Conservation (phyloP, 2,329 filamentous ascomycete species). For the Hyphodiscus sp. region DNA sequence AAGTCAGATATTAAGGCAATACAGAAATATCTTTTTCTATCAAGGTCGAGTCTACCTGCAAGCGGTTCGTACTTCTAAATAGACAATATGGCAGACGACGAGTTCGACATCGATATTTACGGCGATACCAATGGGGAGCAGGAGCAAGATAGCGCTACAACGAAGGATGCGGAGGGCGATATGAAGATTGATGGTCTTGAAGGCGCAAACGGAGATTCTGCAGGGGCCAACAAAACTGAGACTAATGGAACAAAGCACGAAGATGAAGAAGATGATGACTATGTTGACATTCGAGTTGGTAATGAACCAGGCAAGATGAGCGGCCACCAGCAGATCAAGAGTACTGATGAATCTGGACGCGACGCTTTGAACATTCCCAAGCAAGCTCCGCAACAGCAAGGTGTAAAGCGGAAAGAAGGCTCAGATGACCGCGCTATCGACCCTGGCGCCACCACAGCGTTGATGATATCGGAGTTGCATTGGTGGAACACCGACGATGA, state of each 20-base stretch:
- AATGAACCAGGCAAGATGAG: conserved; percentile 23
- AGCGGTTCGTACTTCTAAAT: conserved; percentile 9
- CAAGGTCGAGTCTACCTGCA: conserved; percentile 11
- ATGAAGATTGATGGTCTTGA: conserved; percentile 32
- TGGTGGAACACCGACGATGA: conserved; percentile 99
- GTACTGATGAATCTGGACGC: conserved; percentile 33
- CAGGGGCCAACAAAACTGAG: conserved; percentile 10
- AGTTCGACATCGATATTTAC: conserved; percentile 69
- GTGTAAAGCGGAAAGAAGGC: conserved; percentile 54
- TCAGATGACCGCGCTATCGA: conserved; percentile 55
- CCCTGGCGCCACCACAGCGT: conserved; percentile 56
- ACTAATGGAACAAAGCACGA: conserved; percentile 24
- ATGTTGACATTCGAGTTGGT: conserved; percentile 36
- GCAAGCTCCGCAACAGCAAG: conserved; percentile 41
- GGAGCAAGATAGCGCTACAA: conserved; percentile 27
- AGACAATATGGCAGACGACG: conserved; percentile 56
- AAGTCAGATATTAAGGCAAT: conserved; percentile 28
- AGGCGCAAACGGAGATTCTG: conserved; percentile 10
- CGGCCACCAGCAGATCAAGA: conserved; percentile 36
- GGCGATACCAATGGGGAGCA: conserved; percentile 50
- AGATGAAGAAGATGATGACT: conserved; percentile 35
- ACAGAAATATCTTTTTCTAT: conserved; percentile 16
- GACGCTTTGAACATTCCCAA: conserved; percentile 31
- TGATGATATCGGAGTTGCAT: conserved; percentile 83
- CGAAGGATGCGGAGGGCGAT: conserved; percentile 32